Evolutionary conservation across 345 rosid genomes (phyloP), one percentile per base, ranked within the genome.

Genomic region (Lepidium didymum): DNA sequence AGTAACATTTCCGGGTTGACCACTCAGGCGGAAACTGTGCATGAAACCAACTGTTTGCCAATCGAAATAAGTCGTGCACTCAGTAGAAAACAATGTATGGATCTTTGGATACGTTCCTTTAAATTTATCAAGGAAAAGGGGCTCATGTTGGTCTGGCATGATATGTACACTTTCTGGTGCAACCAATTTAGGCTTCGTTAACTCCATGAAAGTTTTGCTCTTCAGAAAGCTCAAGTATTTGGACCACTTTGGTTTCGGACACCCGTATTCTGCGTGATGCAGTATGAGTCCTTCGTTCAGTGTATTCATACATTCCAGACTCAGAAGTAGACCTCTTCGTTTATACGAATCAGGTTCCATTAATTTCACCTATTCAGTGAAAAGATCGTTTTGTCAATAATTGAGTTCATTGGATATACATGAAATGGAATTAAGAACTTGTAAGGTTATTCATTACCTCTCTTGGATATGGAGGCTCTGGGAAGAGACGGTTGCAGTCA

Each of bases 21-120:
- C 96, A 68, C 96, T 94, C 56, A 70, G 75, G 70, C 72, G 82
- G 83, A 94, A 91, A 81, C 99, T 91, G 80, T 94, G 99, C 76
- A 94, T 67, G 59, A 94, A 82, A 51, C 97, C 99, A 25, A 94
- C 97, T 34, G 99, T 94, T 76, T 94, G 99, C 97, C 99, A 94
- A 77, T 94, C 99, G 67, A 94, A 94, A 79, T 94, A 91, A 59
- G 85, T 80, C 3, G 83, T 87, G 72, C 99, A 94, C 79, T 94
- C 99, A 3, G 96, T 87, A 43, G 99, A 94, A 82, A 94, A 94
- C 55, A 94, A 8, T 10, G 97, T 94, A 76, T 91, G 99, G 61
- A 94, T 89, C 81, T 89, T 91, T 13, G 93, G 91, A 82, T 79
- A 63, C 6, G 81, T 63, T 78, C 66, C 82, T 41, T 56, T 79